phyloP scores from a whole-genome alignment of 768 basidiomycete species.

The Fibroporia radiculosa region DNA sequence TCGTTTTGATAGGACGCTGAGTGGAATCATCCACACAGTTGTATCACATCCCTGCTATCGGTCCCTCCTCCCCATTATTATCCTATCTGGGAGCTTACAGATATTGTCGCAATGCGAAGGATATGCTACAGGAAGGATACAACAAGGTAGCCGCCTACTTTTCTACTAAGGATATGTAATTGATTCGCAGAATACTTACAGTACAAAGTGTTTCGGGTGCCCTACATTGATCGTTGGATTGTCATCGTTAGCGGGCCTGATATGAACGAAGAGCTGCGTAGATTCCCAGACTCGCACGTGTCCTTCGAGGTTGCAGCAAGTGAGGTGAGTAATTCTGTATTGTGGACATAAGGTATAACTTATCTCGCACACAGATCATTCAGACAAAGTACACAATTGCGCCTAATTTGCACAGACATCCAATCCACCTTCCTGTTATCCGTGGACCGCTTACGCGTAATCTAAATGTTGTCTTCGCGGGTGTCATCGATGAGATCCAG shows the following conservation, averaged over 20 bases:
- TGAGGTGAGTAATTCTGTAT: constrained; percentile 28
- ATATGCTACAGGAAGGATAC: constrained; percentile 26
- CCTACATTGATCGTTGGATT: constrained; percentile 37
- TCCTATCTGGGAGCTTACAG: constrained; percentile 20
- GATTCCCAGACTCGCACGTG: constrained; percentile 36
- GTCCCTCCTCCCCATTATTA: constrained; percentile 18
- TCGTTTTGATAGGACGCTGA: not conserved
- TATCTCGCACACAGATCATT: constrained; percentile 10
- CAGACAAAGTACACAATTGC: constrained; percentile 31
- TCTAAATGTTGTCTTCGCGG: constrained; percentile 8
- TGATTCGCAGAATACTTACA: not conserved
- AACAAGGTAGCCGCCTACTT: constrained; percentile 15
- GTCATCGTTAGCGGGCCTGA: constrained; percentile 34
- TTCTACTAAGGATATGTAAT: not conserved
- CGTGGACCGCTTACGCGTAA: constrained; percentile 15
- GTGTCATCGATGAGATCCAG: constrained; percentile 12
- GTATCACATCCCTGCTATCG: constrained; percentile 22
- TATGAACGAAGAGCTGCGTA: constrained; percentile 46
- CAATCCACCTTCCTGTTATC: constrained; percentile 13
- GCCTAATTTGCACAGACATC: constrained; percentile 5
- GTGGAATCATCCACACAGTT: constrained; percentile 18
- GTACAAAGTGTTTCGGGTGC: constrained; percentile 32
- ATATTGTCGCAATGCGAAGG: constrained; percentile 9
- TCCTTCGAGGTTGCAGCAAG: constrained; percentile 32
- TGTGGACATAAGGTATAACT: not conserved